Evolutionary conservation across 1,284 basidiomycete genomes (phyloP), one percentile per base, ranked within the genome.

Genomic region (Naganishia albida): DNA sequence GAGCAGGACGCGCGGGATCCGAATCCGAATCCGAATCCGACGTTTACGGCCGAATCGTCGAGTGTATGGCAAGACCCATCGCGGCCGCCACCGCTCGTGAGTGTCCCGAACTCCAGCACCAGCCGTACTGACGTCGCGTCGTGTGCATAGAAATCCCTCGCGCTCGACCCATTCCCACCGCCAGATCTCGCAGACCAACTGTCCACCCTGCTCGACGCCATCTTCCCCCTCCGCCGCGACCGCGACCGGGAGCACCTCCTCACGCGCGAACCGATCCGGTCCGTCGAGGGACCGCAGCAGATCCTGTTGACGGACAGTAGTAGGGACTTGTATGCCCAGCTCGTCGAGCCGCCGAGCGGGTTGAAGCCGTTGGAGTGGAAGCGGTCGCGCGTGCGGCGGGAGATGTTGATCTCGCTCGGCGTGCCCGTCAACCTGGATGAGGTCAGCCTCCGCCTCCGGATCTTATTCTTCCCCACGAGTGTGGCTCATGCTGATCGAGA

Each of bases 371-470:
- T 92, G 53, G 93, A 91, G 73, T 96, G 93, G 93, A 91, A 87
- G 63, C 86, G 91, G 48, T 93, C 91, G 56, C 85, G 89, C 51
- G 91, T 91, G 72, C 85, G 93, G 64, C 82, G 91, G 55, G 90
- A 93, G 73, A 91, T 95, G 72, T 83, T 96, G 48, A 92, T 94
- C 68, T 81, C 90, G 15, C 85, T 96, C 43, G 93, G 93, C 40
- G 87, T 96, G 54, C 93, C 93, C 3, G 89, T 96, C 56, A 95
- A 95, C 75, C 82, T 95, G 6, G 93, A 96, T 75, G 93, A 96
- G 80, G 86, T 93, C 20, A 80, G 75, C 69, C 38, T 16, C 28
- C 12, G 20, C 23, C 25, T 42, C 7, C 16, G 38, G 2, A 13
- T 13, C 23, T 15, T n/a, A 40, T 7, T 26, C 1, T 6, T n/a